Conservation (phyloP, 2,329 filamentous ascomycete species). For the Ophiostoma australiae region DNA sequence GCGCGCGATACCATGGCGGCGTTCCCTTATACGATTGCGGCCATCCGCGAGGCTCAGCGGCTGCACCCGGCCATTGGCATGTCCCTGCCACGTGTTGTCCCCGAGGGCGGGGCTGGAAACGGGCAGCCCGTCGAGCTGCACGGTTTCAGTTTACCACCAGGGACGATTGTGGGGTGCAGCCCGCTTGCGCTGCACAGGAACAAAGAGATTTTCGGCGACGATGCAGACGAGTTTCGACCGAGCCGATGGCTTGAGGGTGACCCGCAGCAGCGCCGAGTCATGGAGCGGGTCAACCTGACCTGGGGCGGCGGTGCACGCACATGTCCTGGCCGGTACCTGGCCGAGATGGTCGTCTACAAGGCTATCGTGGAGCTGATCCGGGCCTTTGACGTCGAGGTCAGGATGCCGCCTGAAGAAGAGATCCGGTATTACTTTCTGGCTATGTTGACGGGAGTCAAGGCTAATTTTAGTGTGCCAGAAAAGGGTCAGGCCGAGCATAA, state of each 20-base stretch:
- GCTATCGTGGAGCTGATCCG: slow-evolving; percentile 40
- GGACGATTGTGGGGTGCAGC: slow-evolving; percentile 48
- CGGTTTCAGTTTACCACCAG: slow-evolving; percentile 39
- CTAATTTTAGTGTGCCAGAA: slow-evolving; percentile 34
- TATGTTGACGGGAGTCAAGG: slow-evolving; percentile 47
- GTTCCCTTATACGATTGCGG: slow-evolving; percentile 40
- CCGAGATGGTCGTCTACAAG: slow-evolving; percentile 47
- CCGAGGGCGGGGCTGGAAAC: slow-evolving; percentile 31
- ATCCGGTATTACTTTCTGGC: slow-evolving; percentile 49
- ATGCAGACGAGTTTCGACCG: slow-evolving; percentile 43
- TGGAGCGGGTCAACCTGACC: slow-evolving; percentile 47
- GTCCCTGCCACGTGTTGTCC: slow-evolving; percentile 46
- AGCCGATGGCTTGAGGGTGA: slow-evolving; percentile 43
- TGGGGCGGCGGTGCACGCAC: slow-evolving; percentile 50
- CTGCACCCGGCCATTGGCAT: slow-evolving; percentile 50
- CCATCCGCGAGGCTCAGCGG: slow-evolving; percentile 49
- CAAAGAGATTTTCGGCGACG: slow-evolving; percentile 44
- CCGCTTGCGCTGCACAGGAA: slow-evolving; percentile 49
- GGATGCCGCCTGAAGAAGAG: slow-evolving; percentile 38
- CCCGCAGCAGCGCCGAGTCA: slow-evolving; percentile 33
- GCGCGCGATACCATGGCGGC: slow-evolving; percentile 30
- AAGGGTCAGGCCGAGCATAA: neutral
- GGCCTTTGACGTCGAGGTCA: slow-evolving; percentile 43
- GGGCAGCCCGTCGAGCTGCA: slow-evolving; percentile 34
- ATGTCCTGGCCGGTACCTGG: slow-evolving; percentile 49